Evolutionary conservation across 169 alveolate species (phyloP).

Genomic region (Cryptosporidium sp.): DNA sequence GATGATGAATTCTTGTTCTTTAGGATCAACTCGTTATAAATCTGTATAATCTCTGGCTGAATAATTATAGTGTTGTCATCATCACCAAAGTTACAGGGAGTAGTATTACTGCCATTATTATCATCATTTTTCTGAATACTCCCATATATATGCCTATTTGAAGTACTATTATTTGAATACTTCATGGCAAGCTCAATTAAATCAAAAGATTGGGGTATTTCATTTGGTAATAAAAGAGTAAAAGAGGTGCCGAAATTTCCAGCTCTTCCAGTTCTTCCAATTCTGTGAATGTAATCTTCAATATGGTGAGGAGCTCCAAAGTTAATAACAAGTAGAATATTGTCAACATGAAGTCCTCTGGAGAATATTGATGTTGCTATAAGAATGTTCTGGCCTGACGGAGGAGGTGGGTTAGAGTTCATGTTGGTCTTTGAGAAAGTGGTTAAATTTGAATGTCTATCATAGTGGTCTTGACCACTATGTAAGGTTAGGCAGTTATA

Average conservation of each 20-base stretch:
- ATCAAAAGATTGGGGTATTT: slow-evolving; percentile 76
- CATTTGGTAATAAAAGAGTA: slow-evolving; percentile 94
- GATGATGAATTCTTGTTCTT: background rate
- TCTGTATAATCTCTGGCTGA: slow-evolving; percentile 17
- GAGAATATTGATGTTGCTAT: slow-evolving; percentile 99
- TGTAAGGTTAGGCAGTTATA: slow-evolving; percentile 93
- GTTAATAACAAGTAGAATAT: slow-evolving; percentile 95
- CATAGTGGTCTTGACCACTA: slow-evolving; percentile 98
- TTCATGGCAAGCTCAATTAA: slow-evolving; percentile 54
- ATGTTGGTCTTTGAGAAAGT: slow-evolving; percentile 42
- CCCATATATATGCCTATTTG: background rate
- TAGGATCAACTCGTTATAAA: slow-evolving; percentile 8
- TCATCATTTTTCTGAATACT: background rate
- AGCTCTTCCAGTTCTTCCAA: slow-evolving; percentile 99
- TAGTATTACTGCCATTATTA: background rate
- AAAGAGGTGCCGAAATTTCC: slow-evolving; percentile 97
- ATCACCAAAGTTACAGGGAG: background rate
- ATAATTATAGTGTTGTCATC: slow-evolving; percentile 10
- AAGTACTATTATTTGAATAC: slow-evolving; percentile 2
- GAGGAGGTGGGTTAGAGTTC: slow-evolving; percentile 65
- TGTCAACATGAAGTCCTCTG: slow-evolving; percentile 97
- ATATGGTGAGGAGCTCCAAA: slow-evolving; percentile 98
- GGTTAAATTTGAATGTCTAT: slow-evolving; percentile 88
- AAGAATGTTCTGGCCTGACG: slow-evolving; percentile 84
- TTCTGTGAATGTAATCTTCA: slow-evolving; percentile 99